Conservation (phyloP, 1,284 basidiomycete species). For the Mycena sp. region DNA sequence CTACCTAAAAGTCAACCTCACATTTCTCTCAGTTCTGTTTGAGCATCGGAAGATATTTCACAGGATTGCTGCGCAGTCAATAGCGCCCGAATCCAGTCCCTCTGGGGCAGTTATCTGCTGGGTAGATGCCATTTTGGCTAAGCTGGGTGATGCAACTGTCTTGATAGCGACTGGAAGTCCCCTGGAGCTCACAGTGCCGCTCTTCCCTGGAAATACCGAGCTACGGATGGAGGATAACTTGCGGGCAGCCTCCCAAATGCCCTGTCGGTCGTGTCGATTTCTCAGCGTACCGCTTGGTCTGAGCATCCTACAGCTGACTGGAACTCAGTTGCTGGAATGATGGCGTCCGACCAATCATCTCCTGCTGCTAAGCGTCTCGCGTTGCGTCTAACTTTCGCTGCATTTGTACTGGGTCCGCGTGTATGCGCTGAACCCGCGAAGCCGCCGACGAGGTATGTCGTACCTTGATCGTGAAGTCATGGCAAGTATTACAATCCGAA, state of each 20-base stretch:
- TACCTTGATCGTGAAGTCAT: slow-evolving; percentile 2
- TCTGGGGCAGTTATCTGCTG: slow-evolving; percentile 59
- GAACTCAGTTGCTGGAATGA: slow-evolving; percentile 52
- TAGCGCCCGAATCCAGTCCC: slow-evolving; percentile 30
- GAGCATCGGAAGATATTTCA: slow-evolving; percentile 58
- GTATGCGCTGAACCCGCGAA: slow-evolving; percentile 42
- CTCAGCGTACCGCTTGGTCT: background rate
- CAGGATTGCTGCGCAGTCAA: slow-evolving; percentile 48
- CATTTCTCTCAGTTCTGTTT: slow-evolving; percentile 56
- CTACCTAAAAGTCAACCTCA: slow-evolving; percentile 38
- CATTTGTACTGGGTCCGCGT: slow-evolving; percentile 60
- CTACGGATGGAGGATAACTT: slow-evolving; percentile 60
- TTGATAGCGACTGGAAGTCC: slow-evolving; percentile 46
- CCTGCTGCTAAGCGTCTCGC: slow-evolving; percentile 68
- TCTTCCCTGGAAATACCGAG: slow-evolving; percentile 44
- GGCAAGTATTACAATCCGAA: background rate
- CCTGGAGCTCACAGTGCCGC: slow-evolving; percentile 21
- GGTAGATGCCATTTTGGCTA: slow-evolving; percentile 69
- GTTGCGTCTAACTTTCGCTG: slow-evolving; percentile 61
- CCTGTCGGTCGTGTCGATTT: slow-evolving; percentile 52
- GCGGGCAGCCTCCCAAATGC: slow-evolving; percentile 69
- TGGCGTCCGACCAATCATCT: slow-evolving; percentile 60
- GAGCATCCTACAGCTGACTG: slow-evolving; percentile 56
- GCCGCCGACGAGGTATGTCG: slow-evolving; percentile 26
- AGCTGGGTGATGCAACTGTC: slow-evolving; percentile 54